Percentiles rank a stretch among this genome's conserved stretches.
These are phyloP conservation scores for Mortierella sp. DNA, from an alignment of 371 early-diverging fungal genomes.

Conservation along the genomic window DNA sequence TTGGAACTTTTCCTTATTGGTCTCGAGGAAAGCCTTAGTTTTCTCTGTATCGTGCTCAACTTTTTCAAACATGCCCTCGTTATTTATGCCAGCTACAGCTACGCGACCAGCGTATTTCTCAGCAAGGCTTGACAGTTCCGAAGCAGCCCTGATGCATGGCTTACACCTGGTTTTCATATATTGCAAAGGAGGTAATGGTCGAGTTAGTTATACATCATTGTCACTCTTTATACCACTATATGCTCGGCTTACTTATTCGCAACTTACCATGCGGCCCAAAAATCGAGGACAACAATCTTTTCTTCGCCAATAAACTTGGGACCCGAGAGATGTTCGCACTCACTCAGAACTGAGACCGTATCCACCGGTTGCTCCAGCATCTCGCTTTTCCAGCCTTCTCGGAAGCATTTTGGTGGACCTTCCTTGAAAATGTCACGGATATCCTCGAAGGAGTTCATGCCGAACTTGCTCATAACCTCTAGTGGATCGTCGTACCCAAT, in stretches of 20 bases:
- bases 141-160: conserved; percentile 40
- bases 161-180: conserved; percentile 32
- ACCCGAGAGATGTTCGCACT: conserved; percentile 32
- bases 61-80: conserved; percentile 48
- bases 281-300: conserved; percentile 36
- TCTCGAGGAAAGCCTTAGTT: conserved; percentile 24
- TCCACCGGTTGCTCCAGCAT: too few relatives aligned
- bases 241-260: too few relatives aligned
- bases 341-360: too few relatives aligned
- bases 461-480: too few relatives aligned
- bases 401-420: too few relatives aligned
- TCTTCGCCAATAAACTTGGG: conserved; percentile 12
- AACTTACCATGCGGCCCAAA: conserved; percentile 49
- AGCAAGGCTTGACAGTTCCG: conserved; percentile 38
- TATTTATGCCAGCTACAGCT: conserved; percentile 42
- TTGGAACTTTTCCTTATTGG: conserved; percentile 33
- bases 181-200: neutral
- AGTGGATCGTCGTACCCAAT: too few relatives aligned
- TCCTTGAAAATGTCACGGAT: too few relatives aligned
- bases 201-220: too few relatives aligned
- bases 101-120: conserved; percentile 34
- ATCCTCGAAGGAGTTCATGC: too few relatives aligned
- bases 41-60: conserved; percentile 11
- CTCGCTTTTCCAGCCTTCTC: too few relatives aligned
- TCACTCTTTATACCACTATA: too few relatives aligned